phyloP scores from a whole-genome alignment of 441 rosid species.

The Populus hybrid region DNA sequence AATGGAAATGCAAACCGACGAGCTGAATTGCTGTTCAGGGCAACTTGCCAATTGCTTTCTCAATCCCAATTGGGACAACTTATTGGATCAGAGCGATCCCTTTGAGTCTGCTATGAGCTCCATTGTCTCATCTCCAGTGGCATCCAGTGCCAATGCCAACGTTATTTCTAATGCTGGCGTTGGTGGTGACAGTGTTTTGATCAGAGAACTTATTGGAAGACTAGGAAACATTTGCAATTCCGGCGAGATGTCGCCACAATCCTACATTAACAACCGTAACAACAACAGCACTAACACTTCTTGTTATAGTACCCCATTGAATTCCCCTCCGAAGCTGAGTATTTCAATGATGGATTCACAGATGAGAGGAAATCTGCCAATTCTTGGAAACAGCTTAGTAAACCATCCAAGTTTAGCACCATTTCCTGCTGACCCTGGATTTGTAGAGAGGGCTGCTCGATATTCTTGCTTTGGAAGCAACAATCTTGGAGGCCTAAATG shows the following conservation, averaged over 20 bases:
- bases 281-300: constrained; percentile 30
- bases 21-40: constrained; percentile 19
- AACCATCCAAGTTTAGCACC: constrained; percentile 32
- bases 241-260: constrained; percentile 28
- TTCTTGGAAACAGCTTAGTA: constrained; percentile 25
- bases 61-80: constrained; percentile 38
- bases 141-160: constrained; percentile 20
- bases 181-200: constrained; percentile 35
- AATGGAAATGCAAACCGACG: constrained; percentile 20
- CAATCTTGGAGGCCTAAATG: constrained; percentile 19
- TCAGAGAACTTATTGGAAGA: constrained; percentile 60
- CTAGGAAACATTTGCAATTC: constrained; percentile 55
- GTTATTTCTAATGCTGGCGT: neutral
- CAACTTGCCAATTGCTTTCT: constrained; percentile 24
- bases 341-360: constrained; percentile 37
- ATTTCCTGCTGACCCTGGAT: constrained; percentile 31
- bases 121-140: constrained; percentile 51
- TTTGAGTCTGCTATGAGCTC: constrained; percentile 66
- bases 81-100: constrained; percentile 75
- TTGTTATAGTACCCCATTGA: constrained; percentile 38
- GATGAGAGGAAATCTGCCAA: constrained; percentile 31
- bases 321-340: constrained; percentile 50
- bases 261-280: constrained; percentile 17
- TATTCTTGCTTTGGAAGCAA: constrained; percentile 39
- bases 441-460: constrained; percentile 51